Evolutionary conservation across 2,329 filamentous ascomycete genomes (phyloP).

Genomic region (Tolypocladium album): DNA sequence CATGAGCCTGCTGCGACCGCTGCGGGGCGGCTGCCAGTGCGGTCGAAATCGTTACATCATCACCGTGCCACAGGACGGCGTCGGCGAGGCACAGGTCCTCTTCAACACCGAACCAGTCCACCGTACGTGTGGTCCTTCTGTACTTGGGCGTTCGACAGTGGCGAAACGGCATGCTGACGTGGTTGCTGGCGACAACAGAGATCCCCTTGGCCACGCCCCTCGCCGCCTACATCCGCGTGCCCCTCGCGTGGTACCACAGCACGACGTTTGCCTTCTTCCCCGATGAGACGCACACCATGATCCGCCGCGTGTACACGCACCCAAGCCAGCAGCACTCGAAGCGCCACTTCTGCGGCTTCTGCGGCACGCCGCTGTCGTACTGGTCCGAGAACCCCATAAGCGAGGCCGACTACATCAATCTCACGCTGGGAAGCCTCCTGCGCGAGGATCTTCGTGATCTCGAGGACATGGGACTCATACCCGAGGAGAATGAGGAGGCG

Average conservation of each 20-base stretch:
- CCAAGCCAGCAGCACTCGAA: conserved; percentile 46
- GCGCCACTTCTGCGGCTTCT: conserved; percentile 84
- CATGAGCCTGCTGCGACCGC: conserved; percentile 40
- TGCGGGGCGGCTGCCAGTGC: conserved; percentile 74
- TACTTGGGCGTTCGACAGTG: not conserved
- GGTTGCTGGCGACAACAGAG: conserved; percentile 27
- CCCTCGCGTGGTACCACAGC: conserved; percentile 70
- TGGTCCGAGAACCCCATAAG: conserved; percentile 65
- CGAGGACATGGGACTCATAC: conserved; percentile 65
- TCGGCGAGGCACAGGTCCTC: conserved; percentile 53
- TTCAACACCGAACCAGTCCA: conserved; percentile 63
- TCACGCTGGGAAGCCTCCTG: conserved; percentile 69
- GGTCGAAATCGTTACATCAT: conserved; percentile 77
- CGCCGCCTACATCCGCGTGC: conserved; percentile 73
- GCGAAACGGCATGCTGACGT: not conserved
- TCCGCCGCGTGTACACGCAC: conserved; percentile 57
- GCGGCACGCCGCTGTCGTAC: conserved; percentile 73
- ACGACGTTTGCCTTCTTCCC: conserved; percentile 64
- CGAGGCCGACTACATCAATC: conserved; percentile 68
- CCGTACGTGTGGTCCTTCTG: conserved; percentile 45
- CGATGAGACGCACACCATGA: conserved; percentile 61
- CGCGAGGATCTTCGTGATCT: conserved; percentile 61
- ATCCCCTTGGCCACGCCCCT: conserved; percentile 60
- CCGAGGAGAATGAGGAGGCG: conserved; percentile 26
- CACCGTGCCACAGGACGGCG: conserved; percentile 48